Evolutionary conservation across 2,329 filamentous ascomycete species (phyloP), one percentile per base, ranked within the genome.

Genomic region (Colletotrichum filicis): DNA sequence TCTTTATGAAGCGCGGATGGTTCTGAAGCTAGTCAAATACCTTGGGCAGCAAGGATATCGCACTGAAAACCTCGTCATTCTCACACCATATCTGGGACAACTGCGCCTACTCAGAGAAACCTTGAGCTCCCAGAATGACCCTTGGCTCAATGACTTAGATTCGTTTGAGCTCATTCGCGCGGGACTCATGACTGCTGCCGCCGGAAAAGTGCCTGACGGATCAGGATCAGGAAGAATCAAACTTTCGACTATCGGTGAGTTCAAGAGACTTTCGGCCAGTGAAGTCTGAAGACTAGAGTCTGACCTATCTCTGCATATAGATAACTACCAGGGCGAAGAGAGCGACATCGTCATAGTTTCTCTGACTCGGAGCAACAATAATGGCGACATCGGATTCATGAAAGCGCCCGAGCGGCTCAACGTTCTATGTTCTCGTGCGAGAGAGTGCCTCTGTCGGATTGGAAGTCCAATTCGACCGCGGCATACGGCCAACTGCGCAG

Each of bases 251-350:
- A 92, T 95, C 64, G 92, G 91, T 93, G 81, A 79, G 88, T 78
- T 35, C 28, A 1, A 5, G 7, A 49, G 9, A 5, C 8, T 16
- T 26, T 37, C 14, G 16, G 37, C 14, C 37, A 42, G 7, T 42
- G 37, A 42, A 5, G n/a, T 5, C 19, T 12, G 3, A 4, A 14
- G 37, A 4, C 32, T 30, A 7, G 6, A 7, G 14, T 8, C 61
- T 53, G 1, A 64, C 12, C 26, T 16, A 42, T 4, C 1, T 16
- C 22, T 37, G 9, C 9, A 35, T 14, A 42, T 16, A 92, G 93
- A 95, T 74, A 95, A 95, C 74, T 95, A 93, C 70, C 93, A 95
- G 79, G 93, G 93, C 1, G 93, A 95, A 77, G 93, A 95, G 75
- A 91, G 89, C 49, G 90, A 95, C 1, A 92, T 95, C 19, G 91